Conservation (phyloP, 2,329 filamentous ascomycete species). For the Calonectria pauciramosa region DNA sequence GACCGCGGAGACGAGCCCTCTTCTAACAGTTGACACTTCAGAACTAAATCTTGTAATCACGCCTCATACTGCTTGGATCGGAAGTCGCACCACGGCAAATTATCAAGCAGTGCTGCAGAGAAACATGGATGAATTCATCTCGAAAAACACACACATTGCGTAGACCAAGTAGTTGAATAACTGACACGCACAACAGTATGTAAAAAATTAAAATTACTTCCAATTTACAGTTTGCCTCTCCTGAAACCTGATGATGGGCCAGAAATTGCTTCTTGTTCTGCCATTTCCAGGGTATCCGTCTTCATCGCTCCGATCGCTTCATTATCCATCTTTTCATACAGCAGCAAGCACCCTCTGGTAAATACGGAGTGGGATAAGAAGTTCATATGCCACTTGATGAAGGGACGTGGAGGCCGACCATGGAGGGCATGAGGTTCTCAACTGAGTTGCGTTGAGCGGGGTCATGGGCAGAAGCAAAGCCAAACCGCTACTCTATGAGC, state of each 20-base stretch:
- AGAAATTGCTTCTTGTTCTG: background rate
- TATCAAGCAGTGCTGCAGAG: background rate
- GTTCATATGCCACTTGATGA: slow-evolving; percentile 34
- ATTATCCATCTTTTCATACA: background rate
- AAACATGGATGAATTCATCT: background rate
- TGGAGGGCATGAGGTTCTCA: background rate
- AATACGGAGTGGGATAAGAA: slow-evolving; percentile 45
- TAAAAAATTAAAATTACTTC: background rate
- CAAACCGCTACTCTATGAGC: background rate
- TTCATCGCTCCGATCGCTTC: background rate
- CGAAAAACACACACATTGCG: background rate
- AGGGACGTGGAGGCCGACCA: background rate
- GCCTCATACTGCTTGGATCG: background rate
- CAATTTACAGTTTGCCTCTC: background rate
- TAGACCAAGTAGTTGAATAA: background rate
- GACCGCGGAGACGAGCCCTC: background rate
- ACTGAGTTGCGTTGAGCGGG: background rate
- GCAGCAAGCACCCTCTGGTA: slow-evolving; percentile 47
- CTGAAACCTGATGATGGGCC: background rate
- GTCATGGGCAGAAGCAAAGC: background rate
- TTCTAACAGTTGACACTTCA: background rate
- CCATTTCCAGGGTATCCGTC: background rate
- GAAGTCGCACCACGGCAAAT: background rate
- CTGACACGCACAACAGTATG: background rate
- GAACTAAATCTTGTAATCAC: background rate